Percentiles rank a stretch among this genome's conserved stretches.
Conservation (phyloP, 1,284 basidiomycete genomes). For the Apiotrichum veenhuisii region DNA sequence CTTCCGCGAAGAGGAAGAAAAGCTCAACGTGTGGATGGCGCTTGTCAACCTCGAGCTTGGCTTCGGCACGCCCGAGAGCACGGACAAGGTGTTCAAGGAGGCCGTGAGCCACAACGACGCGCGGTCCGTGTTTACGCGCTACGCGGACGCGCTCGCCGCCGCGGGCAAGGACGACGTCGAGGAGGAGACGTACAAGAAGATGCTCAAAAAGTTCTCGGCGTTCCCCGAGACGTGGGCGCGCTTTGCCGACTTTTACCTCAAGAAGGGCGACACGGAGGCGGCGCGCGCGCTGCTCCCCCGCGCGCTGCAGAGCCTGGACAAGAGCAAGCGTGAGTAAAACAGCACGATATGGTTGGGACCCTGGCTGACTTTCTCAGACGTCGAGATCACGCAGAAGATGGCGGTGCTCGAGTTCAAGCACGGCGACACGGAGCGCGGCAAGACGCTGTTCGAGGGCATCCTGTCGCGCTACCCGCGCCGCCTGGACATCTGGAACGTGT, state of each 20-base stretch:
- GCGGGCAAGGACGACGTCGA: conserved; percentile 72
- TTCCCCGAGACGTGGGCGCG: conserved; percentile 89
- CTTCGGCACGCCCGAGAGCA: conserved; percentile 78
- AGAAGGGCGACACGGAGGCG: conserved; percentile 67
- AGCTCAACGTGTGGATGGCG: conserved; percentile 96
- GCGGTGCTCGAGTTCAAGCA: conserved; percentile 92
- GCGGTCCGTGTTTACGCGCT: conserved; percentile 78
- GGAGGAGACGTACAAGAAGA: conserved; percentile 77
- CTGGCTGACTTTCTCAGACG: conserved; percentile 58
- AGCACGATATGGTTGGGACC: not conserved
- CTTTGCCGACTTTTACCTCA: conserved; percentile 73
- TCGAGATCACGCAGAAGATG: conserved; percentile 91
- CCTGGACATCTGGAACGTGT: conserved; percentile 93
- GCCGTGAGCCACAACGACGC: conserved; percentile 88
- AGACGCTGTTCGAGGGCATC: conserved; percentile 95
- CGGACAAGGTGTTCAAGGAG: conserved; percentile 81
- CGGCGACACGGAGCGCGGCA: conserved; percentile 89
- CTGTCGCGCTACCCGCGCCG: conserved; percentile 90
- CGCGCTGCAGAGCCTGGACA: conserved; percentile 86
- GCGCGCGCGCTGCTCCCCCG: conserved; percentile 84
- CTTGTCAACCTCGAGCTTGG: conserved; percentile 91
- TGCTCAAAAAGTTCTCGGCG: conserved; percentile 87
- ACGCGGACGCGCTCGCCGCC: conserved; percentile 79
- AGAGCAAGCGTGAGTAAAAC: conserved; percentile 74
- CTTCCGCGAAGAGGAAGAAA: conserved; percentile 95